Percentiles rank a stretch among this genome's conserved stretches.
phyloP scores from a whole-genome alignment of 2,329 filamentous ascomycete genomes.

The Teratosphaeria destructans region DNA sequence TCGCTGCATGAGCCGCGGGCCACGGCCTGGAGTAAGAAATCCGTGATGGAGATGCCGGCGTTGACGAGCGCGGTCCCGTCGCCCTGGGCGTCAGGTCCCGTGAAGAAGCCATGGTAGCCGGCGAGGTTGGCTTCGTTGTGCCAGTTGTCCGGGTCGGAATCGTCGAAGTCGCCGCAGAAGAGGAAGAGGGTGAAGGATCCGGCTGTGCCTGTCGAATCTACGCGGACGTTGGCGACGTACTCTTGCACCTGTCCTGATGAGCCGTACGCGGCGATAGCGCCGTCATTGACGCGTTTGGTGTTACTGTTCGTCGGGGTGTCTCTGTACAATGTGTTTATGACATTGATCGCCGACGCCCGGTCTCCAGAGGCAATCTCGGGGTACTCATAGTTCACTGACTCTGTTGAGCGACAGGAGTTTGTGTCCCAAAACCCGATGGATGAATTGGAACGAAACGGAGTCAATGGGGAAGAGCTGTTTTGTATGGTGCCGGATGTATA shows the following conservation, averaged over 20 bases:
- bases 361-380: background rate
- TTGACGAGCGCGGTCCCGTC: background rate
- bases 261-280: background rate
- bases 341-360: background rate
- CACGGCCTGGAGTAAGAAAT: background rate
- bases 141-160: background rate
- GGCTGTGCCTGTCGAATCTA: background rate
- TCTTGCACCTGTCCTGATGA: background rate
- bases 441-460: background rate
- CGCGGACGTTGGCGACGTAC: background rate
- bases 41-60: background rate
- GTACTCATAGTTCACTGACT: background rate
- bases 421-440: background rate
- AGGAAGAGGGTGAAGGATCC: background rate
- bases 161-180: background rate
- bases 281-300: background rate
- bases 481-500: background rate
- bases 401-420: background rate
- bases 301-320: background rate
- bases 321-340: background rate
- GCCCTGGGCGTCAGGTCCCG: background rate
- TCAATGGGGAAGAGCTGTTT: background rate
- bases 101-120: background rate
- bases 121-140: background rate
- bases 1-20: background rate